phyloP scores from a whole-genome alignment of 179 eudicot species.

The Nepenthes alata region DNA sequence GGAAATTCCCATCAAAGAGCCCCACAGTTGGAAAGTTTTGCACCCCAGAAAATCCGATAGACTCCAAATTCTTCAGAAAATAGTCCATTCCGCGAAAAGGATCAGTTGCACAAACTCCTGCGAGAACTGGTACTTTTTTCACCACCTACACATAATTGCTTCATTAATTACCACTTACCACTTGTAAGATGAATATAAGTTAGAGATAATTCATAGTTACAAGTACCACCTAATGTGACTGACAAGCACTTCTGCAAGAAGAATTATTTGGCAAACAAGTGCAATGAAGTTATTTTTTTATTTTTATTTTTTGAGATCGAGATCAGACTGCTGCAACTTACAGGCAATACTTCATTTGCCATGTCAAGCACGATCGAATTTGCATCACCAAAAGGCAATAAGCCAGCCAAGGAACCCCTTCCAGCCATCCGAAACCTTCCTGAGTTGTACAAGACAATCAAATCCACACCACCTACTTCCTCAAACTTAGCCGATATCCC shows the following conservation, averaged over 20 bases:
- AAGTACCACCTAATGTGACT: too few relatives aligned
- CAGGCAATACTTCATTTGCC: constrained; percentile 98
- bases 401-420: constrained; percentile 91
- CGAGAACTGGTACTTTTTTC: constrained; percentile 80
- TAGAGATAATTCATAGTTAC: too few relatives aligned
- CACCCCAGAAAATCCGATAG: constrained; percentile 77
- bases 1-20: constrained; percentile 89
- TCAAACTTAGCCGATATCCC: constrained; percentile 99
- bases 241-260: not conserved
- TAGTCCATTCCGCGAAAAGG: constrained; percentile 87
- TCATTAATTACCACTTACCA: not conserved
- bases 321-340: constrained; percentile 25
- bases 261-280: not conserved
- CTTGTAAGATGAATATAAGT: too few relatives aligned
- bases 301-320: too few relatives aligned
- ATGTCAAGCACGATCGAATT: constrained; percentile 93
- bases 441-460: constrained; percentile 81
- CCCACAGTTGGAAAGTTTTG: constrained; percentile 99
- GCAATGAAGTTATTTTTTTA: too few relatives aligned
- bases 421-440: constrained; percentile 99
- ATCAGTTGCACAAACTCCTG: constrained; percentile 95
- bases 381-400: constrained; percentile 95
- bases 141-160: constrained; percentile 46
- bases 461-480: constrained; percentile 95
- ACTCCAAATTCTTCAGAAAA: constrained; percentile 73